Base-by-base conservation (phyloP, 352 stramenopile genomes). In the Phytophthora lateralis region DNA sequence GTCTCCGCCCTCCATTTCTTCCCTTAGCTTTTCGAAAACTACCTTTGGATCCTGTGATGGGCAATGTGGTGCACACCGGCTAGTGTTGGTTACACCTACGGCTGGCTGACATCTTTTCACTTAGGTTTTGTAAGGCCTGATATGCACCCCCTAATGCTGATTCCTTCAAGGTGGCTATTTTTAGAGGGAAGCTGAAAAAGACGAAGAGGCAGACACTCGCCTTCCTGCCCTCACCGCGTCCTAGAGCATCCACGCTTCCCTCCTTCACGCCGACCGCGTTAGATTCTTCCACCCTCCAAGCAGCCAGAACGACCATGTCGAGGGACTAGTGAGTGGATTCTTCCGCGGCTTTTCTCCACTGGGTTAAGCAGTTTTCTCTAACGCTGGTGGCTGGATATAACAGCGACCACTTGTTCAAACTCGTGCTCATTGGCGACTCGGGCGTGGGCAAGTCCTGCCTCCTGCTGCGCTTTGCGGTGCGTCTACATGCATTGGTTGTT, bases 381-480 rank as follows among this genome's bases (percentile, higher is more conserved):
- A 72, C 59, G 27, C 12, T 41, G 11, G 26, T 41, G 11, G 26
- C 4, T 30, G 26, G 26, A 30, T 30, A 30, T 30, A 30, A 34
- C 51, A 95, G 86, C 71, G 91, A 98, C 66, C 86, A 99, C 72
- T 85, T 99, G 43, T 99, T 99, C 75, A 99, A 99, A 79, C 88
- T 99, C 27, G 94, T 99, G 57, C 83, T 99, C 56, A 99, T 99
- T 71, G 97, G 97, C 43, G 97, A 99, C 76, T 98, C 93, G 50
- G 97, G 97, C 52, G 97, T 99, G 34, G 97, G 97, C 66, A 99
- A 99, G 79, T 99, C 96, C n/a, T 99, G 96, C 71, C 76, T 99
- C 29, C 72, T 99, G 38, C 75, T 99, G 59, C 90, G 96, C 62
- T 99, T 99, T 81, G 96, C 97, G 68, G 95, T 98, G 53, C 62